phyloP scores from a whole-genome alignment of 768 basidiomycete species.

The Tricholoma matsutake region DNA sequence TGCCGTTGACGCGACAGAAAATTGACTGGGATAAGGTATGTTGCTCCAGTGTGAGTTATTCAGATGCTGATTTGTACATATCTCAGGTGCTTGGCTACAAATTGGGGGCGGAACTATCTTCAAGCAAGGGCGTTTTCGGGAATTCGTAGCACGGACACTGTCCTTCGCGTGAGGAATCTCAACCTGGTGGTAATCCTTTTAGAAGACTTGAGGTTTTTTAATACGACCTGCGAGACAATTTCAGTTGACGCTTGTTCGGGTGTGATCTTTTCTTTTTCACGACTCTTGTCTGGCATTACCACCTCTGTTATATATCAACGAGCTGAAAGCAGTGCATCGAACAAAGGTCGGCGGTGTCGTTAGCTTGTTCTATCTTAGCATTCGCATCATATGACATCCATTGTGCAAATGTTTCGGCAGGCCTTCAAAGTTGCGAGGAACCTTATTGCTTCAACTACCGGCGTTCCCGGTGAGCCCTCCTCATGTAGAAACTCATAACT shows the following conservation, averaged over 20 bases:
- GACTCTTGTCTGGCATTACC: neutral
- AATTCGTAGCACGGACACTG: conserved; percentile 22
- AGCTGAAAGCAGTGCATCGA: neutral
- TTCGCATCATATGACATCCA: neutral
- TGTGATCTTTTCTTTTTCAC: neutral
- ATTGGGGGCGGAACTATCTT: conserved; percentile 71
- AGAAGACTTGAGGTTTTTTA: neutral
- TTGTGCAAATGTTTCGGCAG: neutral
- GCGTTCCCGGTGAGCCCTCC: neutral
- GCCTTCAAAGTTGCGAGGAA: too few relatives aligned
- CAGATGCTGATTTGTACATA: neutral
- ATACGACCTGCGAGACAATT: neutral
- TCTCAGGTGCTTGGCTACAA: conserved; percentile 56
- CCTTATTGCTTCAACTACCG: neutral
- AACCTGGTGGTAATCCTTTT: neutral
- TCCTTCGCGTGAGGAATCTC: neutral
- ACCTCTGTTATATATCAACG: too few relatives aligned
- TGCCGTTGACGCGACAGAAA: conserved; percentile 92
- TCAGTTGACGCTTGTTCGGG: neutral
- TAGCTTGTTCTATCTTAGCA: too few relatives aligned
- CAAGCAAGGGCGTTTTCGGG: conserved; percentile 55
- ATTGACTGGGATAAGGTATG: conserved; percentile 92
- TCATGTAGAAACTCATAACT: neutral
- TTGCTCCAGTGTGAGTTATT: neutral
- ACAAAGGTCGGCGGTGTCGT: neutral